Evolutionary conservation across 441 rosid genomes (phyloP), one percentile per base, ranked within the genome.

Genomic region (Pelargonium australe): DNA sequence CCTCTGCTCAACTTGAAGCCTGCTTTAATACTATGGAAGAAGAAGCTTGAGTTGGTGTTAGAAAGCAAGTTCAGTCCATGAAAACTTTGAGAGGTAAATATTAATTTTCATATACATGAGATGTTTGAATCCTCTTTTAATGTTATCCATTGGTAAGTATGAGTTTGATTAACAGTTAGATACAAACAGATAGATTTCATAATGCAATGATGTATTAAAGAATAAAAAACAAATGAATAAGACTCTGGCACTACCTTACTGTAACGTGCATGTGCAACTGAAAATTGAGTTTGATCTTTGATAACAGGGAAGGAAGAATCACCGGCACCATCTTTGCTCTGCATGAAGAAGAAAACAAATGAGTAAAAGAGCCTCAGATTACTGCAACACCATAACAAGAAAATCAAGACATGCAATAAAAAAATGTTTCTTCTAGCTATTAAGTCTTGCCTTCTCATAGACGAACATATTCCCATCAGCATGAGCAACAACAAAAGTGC

Each of bases 381-480:
- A 70, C 62, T 17, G 19, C 51, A 75, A 53, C 63, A 51, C 53
- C 65, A 69, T 60, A 69, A 67, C 31, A 37, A 23, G 0, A 28
- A 28, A 67, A 72, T 8, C 51, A 20, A 28, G 19, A 3, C 9
- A 28, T 9, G 45, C 3, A 34, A 19, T 31, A 64, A 31, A 7
- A 7, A 16, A 3, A 20, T 37, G 61, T 8, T 2, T 28, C 10
- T 68, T 66, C 65, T 19, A 49, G 65, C 3, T 20, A 72, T 76
- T 28, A 71, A 71, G 40, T 75, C 92, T 86, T 87, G 86, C 99
- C 98, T 95, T 95, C 74, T 95, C 99, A 76, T 90, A 95, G 73
- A 90, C 85, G 14, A 85, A 95, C 76, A 92, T 76, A 77, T 90
- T 95, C 43, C 99, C 99, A 87, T 95, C 98, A 19, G 95, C 85